These are phyloP conservation scores for Eutypa lata DNA, from an alignment of 2,329 filamentous ascomycete species.

Conservation along the genomic window DNA sequence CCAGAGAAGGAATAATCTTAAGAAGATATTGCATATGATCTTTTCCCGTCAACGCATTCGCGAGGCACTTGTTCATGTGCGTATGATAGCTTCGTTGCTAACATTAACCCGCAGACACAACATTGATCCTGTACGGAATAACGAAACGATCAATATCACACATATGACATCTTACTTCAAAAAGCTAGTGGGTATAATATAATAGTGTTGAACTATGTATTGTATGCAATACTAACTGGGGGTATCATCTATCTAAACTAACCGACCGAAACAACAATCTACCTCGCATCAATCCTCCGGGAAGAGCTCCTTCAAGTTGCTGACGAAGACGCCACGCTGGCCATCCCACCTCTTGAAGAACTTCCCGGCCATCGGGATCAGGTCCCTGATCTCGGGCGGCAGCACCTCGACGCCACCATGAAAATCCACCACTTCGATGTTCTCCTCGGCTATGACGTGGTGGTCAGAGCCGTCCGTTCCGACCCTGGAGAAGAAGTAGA, in stretches of 20 bases:
- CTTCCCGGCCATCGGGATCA: conserved; percentile 72
- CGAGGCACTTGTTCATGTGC: too few relatives aligned
- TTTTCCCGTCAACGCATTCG: too few relatives aligned
- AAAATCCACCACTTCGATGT: conserved; percentile 60
- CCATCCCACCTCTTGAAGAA: conserved; percentile 86
- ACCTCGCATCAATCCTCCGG: conserved; percentile 65
- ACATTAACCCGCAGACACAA: too few relatives aligned
- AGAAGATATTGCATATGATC: too few relatives aligned
- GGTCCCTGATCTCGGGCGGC: conserved; percentile 34
- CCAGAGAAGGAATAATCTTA: too few relatives aligned
- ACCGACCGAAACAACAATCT: background rate
- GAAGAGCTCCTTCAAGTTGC: conserved; percentile 76
- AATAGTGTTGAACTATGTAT: too few relatives aligned
- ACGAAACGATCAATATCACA: too few relatives aligned
- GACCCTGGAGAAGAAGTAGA: conserved; percentile 22
- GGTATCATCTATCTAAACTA: background rate
- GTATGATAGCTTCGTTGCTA: too few relatives aligned
- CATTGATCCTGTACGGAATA: too few relatives aligned
- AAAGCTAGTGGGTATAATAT: too few relatives aligned
- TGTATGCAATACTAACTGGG: too few relatives aligned
- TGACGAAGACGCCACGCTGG: conserved; percentile 67
- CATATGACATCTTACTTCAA: too few relatives aligned
- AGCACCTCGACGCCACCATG: conserved; percentile 20
- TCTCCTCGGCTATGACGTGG: conserved; percentile 75
- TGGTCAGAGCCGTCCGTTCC: conserved; percentile 61